Evolutionary conservation across 306 rosid genomes (phyloP), one percentile per base, ranked within the genome.

Genomic region (Heteromeles arbutifolia): DNA sequence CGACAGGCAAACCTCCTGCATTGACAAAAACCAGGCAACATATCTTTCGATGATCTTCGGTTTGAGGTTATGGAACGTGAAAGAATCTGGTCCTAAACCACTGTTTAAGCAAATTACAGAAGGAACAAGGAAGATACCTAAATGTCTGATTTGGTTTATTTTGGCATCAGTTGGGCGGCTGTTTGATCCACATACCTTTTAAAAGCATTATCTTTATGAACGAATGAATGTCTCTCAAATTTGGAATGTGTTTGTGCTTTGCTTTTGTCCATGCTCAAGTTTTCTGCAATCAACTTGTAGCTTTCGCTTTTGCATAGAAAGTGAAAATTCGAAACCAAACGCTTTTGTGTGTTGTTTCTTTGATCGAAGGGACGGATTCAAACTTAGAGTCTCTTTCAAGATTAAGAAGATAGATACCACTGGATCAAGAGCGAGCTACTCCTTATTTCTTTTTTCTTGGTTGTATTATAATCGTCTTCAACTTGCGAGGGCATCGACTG

Each of bases 11-110:
- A 2, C 1, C 12, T 41, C 44, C 44, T 41, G 44, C 9, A 41
- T 2, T 2, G 44, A 41, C 44, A 0, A 41, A 41, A 41, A 41
- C 12, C 44, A 41, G 44, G 12, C 44, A 10, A 9, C 79, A 8
- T 29, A 34, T 34, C 24, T 72, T 31, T 43, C 34, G 10, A 12
- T 32, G 31, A 2, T 56, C 28, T 52, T 45, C 5, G 7, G 53
- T 37, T 37, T 50, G 69, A 28, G 69, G 53, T 70, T 59, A 12
- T 26, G 5, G 63, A 37, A 54, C 14, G 71, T 45, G 43, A 65
- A 39, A 44, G 80, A 74, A 82, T 72, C 78, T 70, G 59, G 29
- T 78, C 37, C 21, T 48, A 69, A 32, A 69, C 25, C 5, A 29
- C 54, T 57, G 69, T 24, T 72, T 29, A 77, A 66, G 83, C 54